Evolutionary conservation across 2,329 filamentous ascomycete genomes (phyloP).

Genomic region (Fusarium avenaceum): DNA sequence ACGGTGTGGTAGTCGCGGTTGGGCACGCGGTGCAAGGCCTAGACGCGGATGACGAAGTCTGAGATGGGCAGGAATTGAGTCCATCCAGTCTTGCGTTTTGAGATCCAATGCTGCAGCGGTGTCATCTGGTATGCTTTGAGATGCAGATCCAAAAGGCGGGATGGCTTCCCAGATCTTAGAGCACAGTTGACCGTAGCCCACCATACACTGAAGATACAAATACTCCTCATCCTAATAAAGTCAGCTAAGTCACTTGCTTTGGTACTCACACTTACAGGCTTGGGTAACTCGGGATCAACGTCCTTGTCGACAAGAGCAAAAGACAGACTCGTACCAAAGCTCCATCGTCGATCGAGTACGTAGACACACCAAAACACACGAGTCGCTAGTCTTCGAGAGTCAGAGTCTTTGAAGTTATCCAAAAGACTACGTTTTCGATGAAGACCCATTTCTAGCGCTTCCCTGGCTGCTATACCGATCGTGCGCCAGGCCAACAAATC

Average conservation of each 20-base stretch:
- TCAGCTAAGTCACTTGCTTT: background rate
- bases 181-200: slow-evolving; percentile 61
- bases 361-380: slow-evolving; percentile 66
- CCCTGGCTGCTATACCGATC: slow-evolving; percentile 61
- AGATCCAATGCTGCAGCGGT: slow-evolving; percentile 57
- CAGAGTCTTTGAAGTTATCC: slow-evolving; percentile 54
- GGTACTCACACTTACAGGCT: slow-evolving; percentile 52
- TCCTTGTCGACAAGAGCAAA: slow-evolving; percentile 64
- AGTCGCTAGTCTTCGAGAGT: slow-evolving; percentile 51
- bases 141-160: slow-evolving; percentile 53
- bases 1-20: slow-evolving; percentile 56
- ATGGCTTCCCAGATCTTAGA: slow-evolving; percentile 63
- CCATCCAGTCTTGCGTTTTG: slow-evolving; percentile 61
- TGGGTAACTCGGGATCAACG: slow-evolving; percentile 62
- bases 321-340: slow-evolving; percentile 64
- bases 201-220: slow-evolving; percentile 62
- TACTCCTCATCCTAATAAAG: slow-evolving; percentile 48
- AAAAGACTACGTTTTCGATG: slow-evolving; percentile 61
- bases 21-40: slow-evolving; percentile 50
- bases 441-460: slow-evolving; percentile 63
- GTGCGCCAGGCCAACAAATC: slow-evolving; percentile 64
- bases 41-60: slow-evolving; percentile 55
- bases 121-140: slow-evolving; percentile 55
- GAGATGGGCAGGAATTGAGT: slow-evolving; percentile 59
- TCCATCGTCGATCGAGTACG: slow-evolving; percentile 65